phyloP scores from a whole-genome alignment of 192 early-diverging fungal species.

The Oehlia diaphana region DNA sequence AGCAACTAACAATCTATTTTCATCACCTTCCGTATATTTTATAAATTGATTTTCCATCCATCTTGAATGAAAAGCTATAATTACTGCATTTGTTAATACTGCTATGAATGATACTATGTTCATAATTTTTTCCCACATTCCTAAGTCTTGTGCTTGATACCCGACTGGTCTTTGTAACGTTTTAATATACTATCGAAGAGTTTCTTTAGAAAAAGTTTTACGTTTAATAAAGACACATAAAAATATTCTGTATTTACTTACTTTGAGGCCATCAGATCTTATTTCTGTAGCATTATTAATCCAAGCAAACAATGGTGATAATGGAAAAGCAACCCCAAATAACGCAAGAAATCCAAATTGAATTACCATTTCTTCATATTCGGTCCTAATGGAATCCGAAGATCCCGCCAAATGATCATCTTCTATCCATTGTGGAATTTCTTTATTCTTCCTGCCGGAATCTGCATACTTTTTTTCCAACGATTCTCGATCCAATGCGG shows the following conservation, averaged over 20 bases:
- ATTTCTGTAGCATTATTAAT: slow-evolving; percentile 62
- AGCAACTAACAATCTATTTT: not conserved
- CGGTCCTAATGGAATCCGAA: slow-evolving; percentile 19
- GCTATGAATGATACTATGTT: slow-evolving; percentile 39
- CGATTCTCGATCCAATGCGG: not conserved
- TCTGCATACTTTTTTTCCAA: not conserved
- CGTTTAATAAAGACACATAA: not conserved
- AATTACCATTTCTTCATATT: slow-evolving; percentile 48
- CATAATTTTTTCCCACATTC: slow-evolving; percentile 46
- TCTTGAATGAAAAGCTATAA: slow-evolving; percentile 47
- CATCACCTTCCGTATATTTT: slow-evolving; percentile 5
- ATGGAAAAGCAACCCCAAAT: slow-evolving; percentile 66
- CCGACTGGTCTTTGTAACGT: slow-evolving; percentile 40
- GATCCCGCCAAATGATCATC: slow-evolving; percentile 35
- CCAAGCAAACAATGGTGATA: slow-evolving; percentile 67
- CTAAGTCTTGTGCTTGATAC: slow-evolving; percentile 43
- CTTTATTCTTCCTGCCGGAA: not conserved
- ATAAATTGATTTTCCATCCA: slow-evolving; percentile 38
- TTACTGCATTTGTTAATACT: slow-evolving; percentile 41
- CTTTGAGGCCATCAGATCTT: slow-evolving; percentile 53
- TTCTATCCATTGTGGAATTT: slow-evolving; percentile 47
- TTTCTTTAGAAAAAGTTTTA: not conserved
- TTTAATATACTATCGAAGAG: slow-evolving; percentile 2
- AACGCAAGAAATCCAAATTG: slow-evolving; percentile 73
- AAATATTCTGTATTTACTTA: slow-evolving; percentile 21